Evolutionary conservation across 1,284 basidiomycete genomes (phyloP).

Genomic region (Pascua sp.): DNA sequence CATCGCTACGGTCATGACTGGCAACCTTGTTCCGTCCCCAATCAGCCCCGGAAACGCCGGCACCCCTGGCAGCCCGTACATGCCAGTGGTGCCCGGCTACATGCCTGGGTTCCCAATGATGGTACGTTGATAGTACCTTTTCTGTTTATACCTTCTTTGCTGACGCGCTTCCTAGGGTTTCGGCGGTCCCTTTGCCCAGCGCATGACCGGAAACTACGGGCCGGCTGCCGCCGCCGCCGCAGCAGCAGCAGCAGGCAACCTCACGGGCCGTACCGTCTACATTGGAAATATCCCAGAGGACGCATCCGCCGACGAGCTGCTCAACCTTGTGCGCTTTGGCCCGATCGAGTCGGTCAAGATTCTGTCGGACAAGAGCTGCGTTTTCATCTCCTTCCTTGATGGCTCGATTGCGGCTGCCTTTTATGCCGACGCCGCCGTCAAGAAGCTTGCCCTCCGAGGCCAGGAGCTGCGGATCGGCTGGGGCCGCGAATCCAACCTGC

Average conservation of each 20-base stretch:
- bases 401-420: conserved; percentile 85
- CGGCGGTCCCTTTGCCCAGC: conserved; percentile 41
- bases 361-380: conserved; percentile 95
- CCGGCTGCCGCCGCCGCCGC: conserved; percentile 69
- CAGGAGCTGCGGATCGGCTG: conserved; percentile 95
- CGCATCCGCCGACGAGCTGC: conserved; percentile 92
- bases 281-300: conserved; percentile 95
- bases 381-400: conserved; percentile 96
- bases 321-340: conserved; percentile 96
- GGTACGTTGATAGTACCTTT: background rate
- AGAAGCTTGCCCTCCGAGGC: conserved; percentile 82
- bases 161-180: conserved; percentile 4
- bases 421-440: conserved; percentile 89
- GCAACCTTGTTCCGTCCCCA: conserved; percentile 4
- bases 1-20: conserved; percentile 5
- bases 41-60: background rate
- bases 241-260: conserved; percentile 63
- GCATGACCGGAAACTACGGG: conserved; percentile 54
- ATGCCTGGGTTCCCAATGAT: conserved; percentile 16
- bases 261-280: conserved; percentile 86
- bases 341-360: conserved; percentile 93
- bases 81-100: conserved; percentile 8
- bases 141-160: background rate
- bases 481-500: conserved; percentile 87
- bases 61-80: conserved; percentile 1